Conservation (phyloP, 2,329 filamentous ascomycete genomes). For the Diaporthe caulivora region DNA sequence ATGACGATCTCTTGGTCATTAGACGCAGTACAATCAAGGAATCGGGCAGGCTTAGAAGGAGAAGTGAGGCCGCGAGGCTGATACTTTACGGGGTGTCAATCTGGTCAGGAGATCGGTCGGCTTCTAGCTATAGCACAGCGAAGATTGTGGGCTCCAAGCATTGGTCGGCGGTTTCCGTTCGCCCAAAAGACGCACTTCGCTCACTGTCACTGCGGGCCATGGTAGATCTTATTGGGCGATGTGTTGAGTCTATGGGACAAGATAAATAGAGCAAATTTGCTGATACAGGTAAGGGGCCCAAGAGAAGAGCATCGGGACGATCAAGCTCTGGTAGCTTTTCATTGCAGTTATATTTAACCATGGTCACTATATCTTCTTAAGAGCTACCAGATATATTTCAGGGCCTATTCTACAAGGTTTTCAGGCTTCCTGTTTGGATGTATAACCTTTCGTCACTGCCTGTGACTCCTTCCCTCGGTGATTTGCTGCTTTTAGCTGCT, state of each 20-base stretch:
- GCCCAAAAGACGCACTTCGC: neutral
- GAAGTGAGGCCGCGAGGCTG: too few species aligned
- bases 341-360: neutral
- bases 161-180: neutral
- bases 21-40: neutral
- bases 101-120: neutral
- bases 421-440: too few species aligned
- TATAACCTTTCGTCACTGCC: neutral
- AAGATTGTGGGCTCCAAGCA: neutral
- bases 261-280: neutral
- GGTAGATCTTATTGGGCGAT: neutral
- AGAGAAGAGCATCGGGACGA: neutral
- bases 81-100: neutral
- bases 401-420: too few species aligned
- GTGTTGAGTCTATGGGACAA: neutral
- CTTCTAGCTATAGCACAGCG: neutral
- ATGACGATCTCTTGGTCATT: neutral
- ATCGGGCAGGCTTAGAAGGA: neutral
- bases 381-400: too few species aligned
- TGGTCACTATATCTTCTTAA: neutral
- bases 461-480: neutral
- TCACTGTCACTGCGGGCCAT: neutral
- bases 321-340: too few species aligned
- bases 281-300: neutral
- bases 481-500: neutral